Evolutionary conservation across 129 eudicot species (phyloP).

Genomic region (Centaurea solstitialis): DNA sequence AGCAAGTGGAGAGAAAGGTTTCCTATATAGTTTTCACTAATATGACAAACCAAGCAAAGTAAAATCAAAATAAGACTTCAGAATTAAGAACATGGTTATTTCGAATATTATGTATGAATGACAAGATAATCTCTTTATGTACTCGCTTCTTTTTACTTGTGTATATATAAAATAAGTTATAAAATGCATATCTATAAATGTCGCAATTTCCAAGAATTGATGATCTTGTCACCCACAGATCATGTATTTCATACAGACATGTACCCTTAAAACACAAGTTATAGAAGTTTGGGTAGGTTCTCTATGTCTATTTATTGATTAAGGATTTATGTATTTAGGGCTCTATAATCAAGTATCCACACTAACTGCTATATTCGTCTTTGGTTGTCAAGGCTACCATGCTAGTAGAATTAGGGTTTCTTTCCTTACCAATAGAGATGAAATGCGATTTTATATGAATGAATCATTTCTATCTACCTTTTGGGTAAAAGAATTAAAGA

Average conservation of each 20-base stretch:
- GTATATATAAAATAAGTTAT: too few relatives aligned
- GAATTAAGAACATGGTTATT: background rate
- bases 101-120: background rate
- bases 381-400: background rate
- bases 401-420: background rate
- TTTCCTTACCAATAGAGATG: background rate
- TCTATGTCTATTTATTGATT: background rate
- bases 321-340: background rate
- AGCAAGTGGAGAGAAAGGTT: background rate
- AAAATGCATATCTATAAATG: background rate
- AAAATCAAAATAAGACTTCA: background rate
- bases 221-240: background rate
- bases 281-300: background rate
- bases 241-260: background rate
- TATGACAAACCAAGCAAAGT: background rate
- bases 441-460: background rate
- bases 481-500: background rate
- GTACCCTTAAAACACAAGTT: background rate
- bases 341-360: background rate
- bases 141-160: background rate
- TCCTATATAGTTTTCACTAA: background rate
- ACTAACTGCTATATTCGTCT: background rate
- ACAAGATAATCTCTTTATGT: background rate
- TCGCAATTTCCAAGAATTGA: background rate
- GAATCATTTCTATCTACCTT: background rate